A percentile compares a stretch with the other conserved stretches of the same genome.
Evolutionary conservation across 2,329 filamentous ascomycete genomes (phyloP).

Genomic region (Aureobasidium mangrovei): DNA sequence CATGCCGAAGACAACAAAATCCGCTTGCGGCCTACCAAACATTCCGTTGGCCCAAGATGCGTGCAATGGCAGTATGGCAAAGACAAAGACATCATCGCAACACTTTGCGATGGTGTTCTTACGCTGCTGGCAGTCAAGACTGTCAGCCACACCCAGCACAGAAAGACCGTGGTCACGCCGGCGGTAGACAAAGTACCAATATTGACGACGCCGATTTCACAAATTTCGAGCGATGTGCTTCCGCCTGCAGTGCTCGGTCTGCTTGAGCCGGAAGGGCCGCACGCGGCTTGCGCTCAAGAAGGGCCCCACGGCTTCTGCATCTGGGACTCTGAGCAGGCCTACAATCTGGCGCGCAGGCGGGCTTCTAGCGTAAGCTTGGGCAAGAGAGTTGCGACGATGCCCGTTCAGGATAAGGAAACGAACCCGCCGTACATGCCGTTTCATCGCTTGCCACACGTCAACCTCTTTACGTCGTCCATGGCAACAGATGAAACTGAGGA

Average conservation of each 20-base stretch:
- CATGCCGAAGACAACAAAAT: constrained; percentile 70
- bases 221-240: constrained; percentile 14
- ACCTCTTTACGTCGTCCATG: constrained; percentile 57
- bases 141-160: constrained; percentile 31
- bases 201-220: constrained; percentile 14
- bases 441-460: constrained; percentile 79
- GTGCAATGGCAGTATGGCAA: constrained; percentile 57
- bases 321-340: constrained; percentile 17
- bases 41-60: constrained; percentile 49
- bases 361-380: neutral
- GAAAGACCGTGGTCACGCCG: constrained; percentile 44
- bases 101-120: constrained; percentile 57
- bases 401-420: constrained; percentile 75
- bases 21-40: constrained; percentile 51
- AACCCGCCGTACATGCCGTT: constrained; percentile 94
- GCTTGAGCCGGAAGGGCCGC: constrained; percentile 15
- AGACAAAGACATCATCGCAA: constrained; percentile 54
- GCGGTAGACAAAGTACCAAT: constrained; percentile 15
- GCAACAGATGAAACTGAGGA: neutral
- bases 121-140: constrained; percentile 55
- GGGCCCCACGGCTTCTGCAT: constrained; percentile 34
- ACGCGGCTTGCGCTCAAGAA: constrained; percentile 21
- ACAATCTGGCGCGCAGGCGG: neutral
- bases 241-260: constrained; percentile 13
- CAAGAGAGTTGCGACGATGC: neutral